A percentile compares a stretch with the other conserved stretches of the same genome.
Conservation (phyloP, 495 filamentous ascomycete species). For the Parathielavia hyrcaniae region DNA sequence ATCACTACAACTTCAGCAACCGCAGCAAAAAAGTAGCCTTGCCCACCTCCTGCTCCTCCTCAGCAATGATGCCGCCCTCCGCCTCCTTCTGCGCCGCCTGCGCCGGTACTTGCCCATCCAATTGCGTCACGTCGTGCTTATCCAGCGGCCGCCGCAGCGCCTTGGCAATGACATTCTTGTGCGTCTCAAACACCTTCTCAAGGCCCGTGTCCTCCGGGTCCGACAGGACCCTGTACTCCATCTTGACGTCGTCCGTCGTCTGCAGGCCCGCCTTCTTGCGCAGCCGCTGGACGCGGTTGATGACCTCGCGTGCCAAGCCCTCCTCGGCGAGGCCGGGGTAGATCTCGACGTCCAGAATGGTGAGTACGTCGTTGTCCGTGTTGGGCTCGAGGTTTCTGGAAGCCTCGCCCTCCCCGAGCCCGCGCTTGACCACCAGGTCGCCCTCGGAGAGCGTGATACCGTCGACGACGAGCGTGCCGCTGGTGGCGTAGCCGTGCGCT, state of each 20-base stretch:
- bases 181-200: slow-evolving; percentile 64
- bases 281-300: slow-evolving; percentile 43
- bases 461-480: slow-evolving; percentile 68
- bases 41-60: slow-evolving; percentile 87
- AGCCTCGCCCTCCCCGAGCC: slow-evolving; percentile 59
- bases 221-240: slow-evolving; percentile 43
- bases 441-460: slow-evolving; percentile 74
- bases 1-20: slow-evolving; percentile 60
- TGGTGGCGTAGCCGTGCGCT: slow-evolving; percentile 64
- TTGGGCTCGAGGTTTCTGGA: slow-evolving; percentile 74
- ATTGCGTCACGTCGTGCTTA: slow-evolving; percentile 57
- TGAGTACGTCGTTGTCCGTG: slow-evolving; percentile 56
- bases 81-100: slow-evolving; percentile 31
- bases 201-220: slow-evolving; percentile 75
- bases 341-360: slow-evolving; percentile 38
- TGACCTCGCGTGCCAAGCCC: slow-evolving; percentile 41
- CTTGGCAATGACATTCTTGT: slow-evolving; percentile 65
- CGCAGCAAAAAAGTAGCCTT: slow-evolving; percentile 80
- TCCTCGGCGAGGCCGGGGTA: slow-evolving; percentile 41
- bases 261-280: slow-evolving; percentile 43
- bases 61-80: slow-evolving; percentile 59
- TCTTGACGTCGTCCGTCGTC: slow-evolving; percentile 42
- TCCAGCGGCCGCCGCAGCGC: slow-evolving; percentile 74
- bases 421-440: slow-evolving; percentile 79
- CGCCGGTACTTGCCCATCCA: slow-evolving; percentile 56